Evolutionary conservation across 306 rosid species (phyloP).

Genomic region (Fagus crenata): DNA sequence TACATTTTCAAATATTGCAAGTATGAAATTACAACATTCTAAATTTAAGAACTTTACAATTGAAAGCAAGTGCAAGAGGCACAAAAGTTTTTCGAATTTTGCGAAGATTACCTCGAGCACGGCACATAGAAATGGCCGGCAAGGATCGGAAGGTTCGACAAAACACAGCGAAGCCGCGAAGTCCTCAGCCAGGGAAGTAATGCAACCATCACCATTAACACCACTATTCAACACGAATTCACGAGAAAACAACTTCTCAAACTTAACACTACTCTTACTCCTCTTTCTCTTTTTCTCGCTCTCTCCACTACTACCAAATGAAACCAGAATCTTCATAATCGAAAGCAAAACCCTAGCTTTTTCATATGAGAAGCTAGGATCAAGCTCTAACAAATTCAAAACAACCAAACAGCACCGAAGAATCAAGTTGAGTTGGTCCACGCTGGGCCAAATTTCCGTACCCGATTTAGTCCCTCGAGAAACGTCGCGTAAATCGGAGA

Average conservation of each 20-base stretch:
- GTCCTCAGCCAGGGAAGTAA: slow-evolving; percentile 30
- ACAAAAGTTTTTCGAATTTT: too few relatives aligned
- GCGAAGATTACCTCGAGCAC: slow-evolving; percentile 60
- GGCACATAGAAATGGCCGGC: slow-evolving; percentile 53
- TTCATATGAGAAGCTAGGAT: slow-evolving; percentile 34
- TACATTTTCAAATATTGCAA: too few relatives aligned
- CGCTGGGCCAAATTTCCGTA: slow-evolving; percentile 36
- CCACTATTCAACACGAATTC: slow-evolving; percentile 13
- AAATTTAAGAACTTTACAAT: too few relatives aligned
- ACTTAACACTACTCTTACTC: slow-evolving; percentile 23
- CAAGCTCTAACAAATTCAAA: slow-evolving; percentile 42
- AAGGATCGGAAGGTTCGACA: slow-evolving; percentile 43
- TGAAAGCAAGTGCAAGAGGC: too few relatives aligned
- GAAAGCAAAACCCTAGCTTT: slow-evolving; percentile 40
- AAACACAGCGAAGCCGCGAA: slow-evolving; percentile 41
- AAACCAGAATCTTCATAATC: slow-evolving; percentile 38
- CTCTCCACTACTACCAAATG: slow-evolving; percentile 28
- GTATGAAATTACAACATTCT: too few relatives aligned
- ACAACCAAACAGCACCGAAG: slow-evolving; percentile 59
- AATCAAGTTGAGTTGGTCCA: slow-evolving; percentile 46
- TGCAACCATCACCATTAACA: slow-evolving; percentile 14
- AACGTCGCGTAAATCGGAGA: slow-evolving; percentile 30
- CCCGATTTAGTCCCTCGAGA: slow-evolving; percentile 12
- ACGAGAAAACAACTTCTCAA: slow-evolving; percentile 42
- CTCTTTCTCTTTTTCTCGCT: slow-evolving; percentile 3